A percentile compares a stretch with the other conserved stretches of the same genome.
These are phyloP conservation scores for Monosporascus ibericus DNA, from an alignment of 2,329 filamentous ascomycete species.

Conservation along the genomic window DNA sequence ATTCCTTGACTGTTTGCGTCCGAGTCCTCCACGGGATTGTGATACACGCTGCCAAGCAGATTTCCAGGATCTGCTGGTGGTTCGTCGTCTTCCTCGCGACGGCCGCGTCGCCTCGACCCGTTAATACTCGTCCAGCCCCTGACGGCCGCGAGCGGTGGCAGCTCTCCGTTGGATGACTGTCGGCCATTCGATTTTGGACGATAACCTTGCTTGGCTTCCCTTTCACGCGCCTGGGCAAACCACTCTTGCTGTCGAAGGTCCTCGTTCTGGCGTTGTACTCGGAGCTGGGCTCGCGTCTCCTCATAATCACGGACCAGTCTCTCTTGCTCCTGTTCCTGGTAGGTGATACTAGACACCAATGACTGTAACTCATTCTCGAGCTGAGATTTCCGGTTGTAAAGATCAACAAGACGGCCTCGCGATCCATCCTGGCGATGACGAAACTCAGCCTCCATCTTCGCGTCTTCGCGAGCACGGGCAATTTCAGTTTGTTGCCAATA, in stretches of 20 bases:
- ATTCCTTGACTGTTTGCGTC: conserved; percentile 16
- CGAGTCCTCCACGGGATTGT: conserved; percentile 24
- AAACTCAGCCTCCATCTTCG: conserved; percentile 14
- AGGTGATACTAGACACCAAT: conserved; percentile 14
- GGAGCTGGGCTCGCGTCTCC: conserved; percentile 5
- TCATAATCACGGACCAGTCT: conserved; percentile 18
- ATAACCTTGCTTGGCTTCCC: conserved; percentile 11
- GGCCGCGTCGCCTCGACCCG: conserved; percentile 17
- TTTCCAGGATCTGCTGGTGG: conserved; percentile 23
- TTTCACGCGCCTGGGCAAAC: conserved; percentile 14
- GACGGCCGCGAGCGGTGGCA: conserved; percentile 11
- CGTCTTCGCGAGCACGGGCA: conserved; percentile 19
- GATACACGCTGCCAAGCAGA: conserved; percentile 25
- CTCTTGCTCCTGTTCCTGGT: conserved; percentile 19
- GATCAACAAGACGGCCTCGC: conserved; percentile 11
- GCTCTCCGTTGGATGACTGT: conserved; percentile 8
- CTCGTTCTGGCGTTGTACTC: conserved; percentile 15
- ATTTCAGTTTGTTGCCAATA: conserved; percentile 17
- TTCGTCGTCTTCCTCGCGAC: conserved; percentile 22
- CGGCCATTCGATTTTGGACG: conserved; percentile 9
- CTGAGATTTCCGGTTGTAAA: conserved; percentile 16
- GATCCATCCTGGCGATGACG: conserved; percentile 13
- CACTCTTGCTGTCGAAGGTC: conserved; percentile 16
- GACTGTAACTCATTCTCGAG: conserved; percentile 17
- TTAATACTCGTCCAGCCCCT: conserved; percentile 26